These are phyloP conservation scores for Usnea hakonensis DNA, from an alignment of 495 filamentous ascomycete species.

Conservation along the genomic window DNA sequence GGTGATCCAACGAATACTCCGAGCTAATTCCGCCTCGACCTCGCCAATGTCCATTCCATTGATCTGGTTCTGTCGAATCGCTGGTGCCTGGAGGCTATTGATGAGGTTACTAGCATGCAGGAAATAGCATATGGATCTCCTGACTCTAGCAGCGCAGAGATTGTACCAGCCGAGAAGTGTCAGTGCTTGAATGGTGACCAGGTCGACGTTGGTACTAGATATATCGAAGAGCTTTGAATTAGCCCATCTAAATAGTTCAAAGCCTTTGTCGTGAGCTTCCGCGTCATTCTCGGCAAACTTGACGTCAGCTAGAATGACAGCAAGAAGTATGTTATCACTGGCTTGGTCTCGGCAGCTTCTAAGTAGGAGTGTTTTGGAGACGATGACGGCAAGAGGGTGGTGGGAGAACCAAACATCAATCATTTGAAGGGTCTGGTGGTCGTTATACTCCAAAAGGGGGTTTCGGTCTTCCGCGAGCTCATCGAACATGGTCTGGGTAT, in stretches of 20 bases:
- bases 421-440: conserved; percentile 26
- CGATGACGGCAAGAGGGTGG: conserved; percentile 27
- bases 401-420: conserved; percentile 29
- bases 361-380: conserved; percentile 29
- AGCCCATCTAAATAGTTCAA: conserved; percentile 20
- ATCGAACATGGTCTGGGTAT: conserved; percentile 25
- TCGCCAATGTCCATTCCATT: conserved; percentile 23
- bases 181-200: conserved; percentile 21
- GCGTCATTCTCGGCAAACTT: conserved; percentile 18
- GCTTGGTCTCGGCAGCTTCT: conserved; percentile 23
- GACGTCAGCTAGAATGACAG: conserved; percentile 28
- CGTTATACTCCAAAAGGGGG: conserved; percentile 23
- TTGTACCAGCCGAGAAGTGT: conserved; percentile 23
- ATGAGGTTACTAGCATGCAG: conserved; percentile 16
- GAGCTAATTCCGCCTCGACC: conserved; percentile 21
- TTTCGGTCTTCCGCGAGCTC: conserved; percentile 1
- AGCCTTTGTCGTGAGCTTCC: conserved; percentile 9
- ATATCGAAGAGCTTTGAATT: conserved; percentile 9
- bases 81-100: conserved; percentile 19
- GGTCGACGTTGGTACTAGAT: conserved; percentile 1
- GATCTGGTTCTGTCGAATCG: conserved; percentile 15
- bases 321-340: conserved; percentile 25
- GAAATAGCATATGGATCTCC: conserved; percentile 18
- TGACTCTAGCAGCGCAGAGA: conserved; percentile 16
- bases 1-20: conserved; percentile 22